Evolutionary conservation across 2,329 filamentous ascomycete genomes (phyloP).

Genomic region (Pseudogymnoascus sp.): DNA sequence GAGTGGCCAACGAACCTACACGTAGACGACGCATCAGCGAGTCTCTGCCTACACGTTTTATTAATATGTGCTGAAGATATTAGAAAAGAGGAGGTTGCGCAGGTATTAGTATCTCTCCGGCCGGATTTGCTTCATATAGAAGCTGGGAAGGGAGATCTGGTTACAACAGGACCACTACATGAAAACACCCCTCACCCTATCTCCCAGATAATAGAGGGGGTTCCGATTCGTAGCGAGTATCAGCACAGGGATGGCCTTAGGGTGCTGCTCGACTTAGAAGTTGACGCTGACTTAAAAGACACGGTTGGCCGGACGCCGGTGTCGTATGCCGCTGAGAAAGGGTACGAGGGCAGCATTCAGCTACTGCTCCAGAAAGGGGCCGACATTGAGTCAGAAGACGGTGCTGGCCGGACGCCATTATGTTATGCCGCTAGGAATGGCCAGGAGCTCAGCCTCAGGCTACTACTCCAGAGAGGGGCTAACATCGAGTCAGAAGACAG

Average conservation of each 20-base stretch:
- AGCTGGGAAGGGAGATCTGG: neutral
- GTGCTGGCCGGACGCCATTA: neutral
- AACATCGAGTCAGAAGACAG: neutral
- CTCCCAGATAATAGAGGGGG: neutral
- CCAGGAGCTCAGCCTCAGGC: neutral
- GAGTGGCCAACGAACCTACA: neutral
- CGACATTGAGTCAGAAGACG: neutral
- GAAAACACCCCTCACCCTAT: neutral
- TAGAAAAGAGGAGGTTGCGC: neutral
- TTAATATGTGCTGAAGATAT: neutral
- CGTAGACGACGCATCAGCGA: neutral
- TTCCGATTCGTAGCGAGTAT: too few species aligned
- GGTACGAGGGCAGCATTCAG: neutral
- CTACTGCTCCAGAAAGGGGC: slow-evolving; percentile 1
- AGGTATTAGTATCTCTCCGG: neutral
- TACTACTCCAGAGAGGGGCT: neutral
- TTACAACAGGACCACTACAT: neutral
- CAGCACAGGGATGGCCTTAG: neutral
- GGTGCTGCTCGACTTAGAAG: neutral
- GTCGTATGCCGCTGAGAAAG: neutral
- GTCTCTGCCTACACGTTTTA: neutral
- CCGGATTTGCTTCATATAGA: neutral
- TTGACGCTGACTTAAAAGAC: neutral
- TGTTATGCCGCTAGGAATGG: neutral
- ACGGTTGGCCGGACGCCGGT: neutral